Evolutionary conservation across 345 rosid species (phyloP).

Genomic region (Diplotaxis tenuifolia): DNA sequence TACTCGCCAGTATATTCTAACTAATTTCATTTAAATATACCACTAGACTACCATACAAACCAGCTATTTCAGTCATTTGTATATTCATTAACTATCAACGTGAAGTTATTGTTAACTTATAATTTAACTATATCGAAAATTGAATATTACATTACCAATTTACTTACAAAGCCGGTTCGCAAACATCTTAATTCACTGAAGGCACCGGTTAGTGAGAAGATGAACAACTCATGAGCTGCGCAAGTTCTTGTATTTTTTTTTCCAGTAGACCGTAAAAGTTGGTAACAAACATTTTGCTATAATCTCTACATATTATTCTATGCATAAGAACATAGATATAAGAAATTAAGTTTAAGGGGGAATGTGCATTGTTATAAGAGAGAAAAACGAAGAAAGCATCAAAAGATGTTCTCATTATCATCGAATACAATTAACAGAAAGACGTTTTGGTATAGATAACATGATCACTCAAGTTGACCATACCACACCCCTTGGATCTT

Average conservation of each 20-base stretch:
- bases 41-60: not conserved
- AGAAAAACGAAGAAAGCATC: not conserved
- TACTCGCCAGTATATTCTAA: conserved; percentile 2
- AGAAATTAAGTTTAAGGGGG: not conserved
- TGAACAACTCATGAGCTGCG: not conserved
- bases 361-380: conserved; percentile 16
- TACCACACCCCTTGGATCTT: conserved; percentile 95
- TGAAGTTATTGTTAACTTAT: not conserved
- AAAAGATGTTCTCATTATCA: conserved; percentile 29
- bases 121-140: not conserved
- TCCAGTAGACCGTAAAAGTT: not conserved
- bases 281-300: not conserved
- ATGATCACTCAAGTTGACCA: conserved; percentile 76
- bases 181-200: not conserved
- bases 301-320: not conserved
- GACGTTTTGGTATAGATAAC: conserved; percentile 22
- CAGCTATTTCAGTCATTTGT: not conserved
- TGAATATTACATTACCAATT: not conserved
- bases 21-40: not conserved
- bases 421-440: conserved; percentile 24
- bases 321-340: not conserved
- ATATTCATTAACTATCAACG: not conserved
- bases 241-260: not conserved
- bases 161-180: not conserved
- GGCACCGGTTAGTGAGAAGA: not conserved